phyloP scores from a whole-genome alignment of 129 eudicot genomes.

The Saussurea involucrata region DNA sequence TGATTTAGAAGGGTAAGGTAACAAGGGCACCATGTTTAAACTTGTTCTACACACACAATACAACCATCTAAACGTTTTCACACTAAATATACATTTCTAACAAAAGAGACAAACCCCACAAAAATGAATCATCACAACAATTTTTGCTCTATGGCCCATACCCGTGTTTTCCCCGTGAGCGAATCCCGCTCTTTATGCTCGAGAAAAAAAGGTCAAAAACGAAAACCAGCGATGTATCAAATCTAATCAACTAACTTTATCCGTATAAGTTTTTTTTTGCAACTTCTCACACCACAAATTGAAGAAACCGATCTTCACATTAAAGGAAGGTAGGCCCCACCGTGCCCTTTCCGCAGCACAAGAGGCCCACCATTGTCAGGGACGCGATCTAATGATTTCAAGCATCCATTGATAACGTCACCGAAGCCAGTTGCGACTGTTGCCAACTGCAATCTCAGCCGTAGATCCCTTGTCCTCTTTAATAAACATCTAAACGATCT shows the following conservation, averaged over 20 bases:
- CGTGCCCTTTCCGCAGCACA: slow-evolving; percentile 94
- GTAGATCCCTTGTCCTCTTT: slow-evolving; percentile 77
- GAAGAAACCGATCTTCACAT: slow-evolving; percentile 40
- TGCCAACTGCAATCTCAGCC: slow-evolving; percentile 73
- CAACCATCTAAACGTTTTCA: slow-evolving; percentile 10
- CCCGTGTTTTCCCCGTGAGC: slow-evolving; percentile 5
- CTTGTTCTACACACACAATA: slow-evolving; percentile 3
- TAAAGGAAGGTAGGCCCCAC: slow-evolving; percentile 95
- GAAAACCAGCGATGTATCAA: slow-evolving; percentile 11
- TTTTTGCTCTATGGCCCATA: slow-evolving; percentile 20
- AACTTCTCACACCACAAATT: not conserved
- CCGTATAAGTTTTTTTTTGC: not conserved
- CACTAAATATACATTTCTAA: slow-evolving; percentile 19
- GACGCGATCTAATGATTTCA: slow-evolving; percentile 73
- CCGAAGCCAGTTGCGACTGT: slow-evolving; percentile 72
- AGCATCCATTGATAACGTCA: slow-evolving; percentile 61
- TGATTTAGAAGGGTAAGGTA: slow-evolving; percentile 23
- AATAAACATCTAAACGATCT: slow-evolving; percentile 91
- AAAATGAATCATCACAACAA: slow-evolving; percentile 19
- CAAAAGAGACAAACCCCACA: slow-evolving; percentile 12
- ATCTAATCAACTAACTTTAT: slow-evolving; percentile 9
- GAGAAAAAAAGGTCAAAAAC: not conserved
- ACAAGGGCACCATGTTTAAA: slow-evolving; percentile 6
- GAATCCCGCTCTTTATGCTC: not conserved
- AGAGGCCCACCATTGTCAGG: slow-evolving; percentile 94